Evolutionary conservation across 2,329 filamentous ascomycete species (phyloP).

Genomic region (Arthroderma uncinatum): DNA sequence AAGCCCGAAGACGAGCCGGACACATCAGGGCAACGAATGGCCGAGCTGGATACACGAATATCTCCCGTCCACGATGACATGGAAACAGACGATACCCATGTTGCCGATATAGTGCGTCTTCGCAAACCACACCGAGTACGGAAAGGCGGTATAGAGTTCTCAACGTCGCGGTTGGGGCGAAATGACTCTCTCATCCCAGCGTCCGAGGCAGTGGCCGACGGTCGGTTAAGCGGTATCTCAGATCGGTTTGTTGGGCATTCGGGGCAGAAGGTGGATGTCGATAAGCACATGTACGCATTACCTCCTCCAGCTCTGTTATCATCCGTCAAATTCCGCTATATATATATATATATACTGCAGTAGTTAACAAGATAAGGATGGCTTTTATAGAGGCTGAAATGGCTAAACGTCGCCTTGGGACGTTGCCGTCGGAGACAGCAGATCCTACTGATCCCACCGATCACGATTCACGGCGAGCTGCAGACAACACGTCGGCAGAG

Average conservation of each 20-base stretch:
- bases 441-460: constrained; percentile 10
- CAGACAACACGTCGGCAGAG: constrained; percentile 10
- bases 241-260: constrained; percentile 49
- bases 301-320: background rate
- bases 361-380: constrained; percentile 54
- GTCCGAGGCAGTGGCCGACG: constrained; percentile 25
- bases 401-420: constrained; percentile 38
- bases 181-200: constrained; percentile 18
- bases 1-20: constrained; percentile 12
- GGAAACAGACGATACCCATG: constrained; percentile 15
- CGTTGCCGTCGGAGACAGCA: constrained; percentile 3
- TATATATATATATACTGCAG: constrained; percentile 10
- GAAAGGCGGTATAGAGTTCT: constrained; percentile 39
- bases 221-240: constrained; percentile 32
- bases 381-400: constrained; percentile 56
- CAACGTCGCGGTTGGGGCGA: constrained; percentile 21
- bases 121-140: constrained; percentile 30
- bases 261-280: constrained; percentile 46
- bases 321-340: background rate
- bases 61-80: constrained; percentile 6
- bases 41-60: background rate
- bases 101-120: constrained; percentile 28
- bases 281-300: constrained; percentile 52
- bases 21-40: background rate
- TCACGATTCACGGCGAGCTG: background rate